phyloP scores from a whole-genome alignment of 352 stramenopile genomes.

The Pythium brachiatum region DNA sequence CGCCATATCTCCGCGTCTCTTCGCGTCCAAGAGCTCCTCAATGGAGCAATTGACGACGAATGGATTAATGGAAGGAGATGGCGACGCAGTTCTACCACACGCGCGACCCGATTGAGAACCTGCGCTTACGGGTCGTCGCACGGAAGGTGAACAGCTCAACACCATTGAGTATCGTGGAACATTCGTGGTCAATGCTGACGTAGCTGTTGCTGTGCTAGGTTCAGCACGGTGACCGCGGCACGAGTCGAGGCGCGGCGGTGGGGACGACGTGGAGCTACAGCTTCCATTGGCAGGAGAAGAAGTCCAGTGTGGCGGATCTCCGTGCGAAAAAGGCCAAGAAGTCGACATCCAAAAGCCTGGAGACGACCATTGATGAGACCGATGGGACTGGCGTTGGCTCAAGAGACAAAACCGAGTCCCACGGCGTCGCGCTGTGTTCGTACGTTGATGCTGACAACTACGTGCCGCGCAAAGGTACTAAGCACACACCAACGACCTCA shows the following conservation, averaged over 20 bases:
- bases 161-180: too few species aligned
- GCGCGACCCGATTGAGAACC: slow-evolving; percentile 69
- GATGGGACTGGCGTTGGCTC: not conserved
- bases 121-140: slow-evolving; percentile 49
- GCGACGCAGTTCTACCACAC: slow-evolving; percentile 66
- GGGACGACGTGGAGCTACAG: slow-evolving; percentile 37
- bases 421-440: slow-evolving; percentile 22
- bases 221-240: not conserved
- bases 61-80: too few species aligned
- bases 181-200: too few species aligned
- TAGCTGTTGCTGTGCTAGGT: too few species aligned
- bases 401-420: slow-evolving; percentile 1
- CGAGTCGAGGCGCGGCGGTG: slow-evolving; percentile 10
- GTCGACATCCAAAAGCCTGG: not conserved
- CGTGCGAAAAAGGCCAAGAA: not conserved
- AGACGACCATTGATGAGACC: not conserved
- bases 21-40: not conserved
- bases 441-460: slow-evolving; percentile 64
- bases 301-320: not conserved
- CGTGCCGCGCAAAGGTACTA: slow-evolving; percentile 10
- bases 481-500: not conserved
- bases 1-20: not conserved
- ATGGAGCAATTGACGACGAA: too few species aligned
- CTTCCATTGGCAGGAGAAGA: slow-evolving; percentile 57
- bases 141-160: slow-evolving; percentile 43